Evolutionary conservation across 352 stramenopile species (phyloP), one percentile per base, ranked within the genome.

Genomic region (Pelagophyceae sp.): DNA sequence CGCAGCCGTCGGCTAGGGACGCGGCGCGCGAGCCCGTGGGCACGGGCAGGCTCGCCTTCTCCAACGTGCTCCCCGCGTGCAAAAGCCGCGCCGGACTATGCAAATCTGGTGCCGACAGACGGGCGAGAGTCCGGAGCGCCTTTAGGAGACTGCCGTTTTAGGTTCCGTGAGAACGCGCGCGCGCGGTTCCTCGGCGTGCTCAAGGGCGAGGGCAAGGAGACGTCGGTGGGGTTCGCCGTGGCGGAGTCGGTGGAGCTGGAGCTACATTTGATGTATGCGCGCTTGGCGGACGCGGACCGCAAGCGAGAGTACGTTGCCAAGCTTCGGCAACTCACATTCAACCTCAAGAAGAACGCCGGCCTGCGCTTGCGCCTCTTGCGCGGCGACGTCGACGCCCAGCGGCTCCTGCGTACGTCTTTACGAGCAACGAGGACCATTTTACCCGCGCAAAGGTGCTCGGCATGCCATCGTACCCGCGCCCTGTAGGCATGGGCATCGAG

Each of bases 221-320:
- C 91, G 63, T 83, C 91, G 31, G 35, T 1, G 17, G 2, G 17
- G 2, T 51, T 6, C 6, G 11, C 33, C 67, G 88, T 87, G 1
- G 83, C 89, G 15, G 82, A 84, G 23, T 85, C 92, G 76, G 89
- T 93, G 79, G 86, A 91, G 61, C 84, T 82, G 0, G 93, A 93
- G 87, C 88, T 90, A 60, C 83, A 84, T 29, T 81, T 84, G 58
- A 92, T 88, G 80, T 83, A 88, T 72, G 87, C 92, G 80, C 87
- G 90, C 27, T 83, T 84, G 67, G 81, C 87, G 0, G 80, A 69
- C n/a, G 82, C 83, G 40, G 87, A 91, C 77, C 89, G 89, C 80
- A 95, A 94, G 86, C 92, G 93, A 77, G 88, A 93, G 54, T 95
- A 94, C 81, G 90, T 89, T 72, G 85, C 84, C 82, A 95, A 95